Evolutionary conservation across 345 rosid genomes (phyloP), one percentile per base, ranked within the genome.

Genomic region (Crucihimalaya himalaica): DNA sequence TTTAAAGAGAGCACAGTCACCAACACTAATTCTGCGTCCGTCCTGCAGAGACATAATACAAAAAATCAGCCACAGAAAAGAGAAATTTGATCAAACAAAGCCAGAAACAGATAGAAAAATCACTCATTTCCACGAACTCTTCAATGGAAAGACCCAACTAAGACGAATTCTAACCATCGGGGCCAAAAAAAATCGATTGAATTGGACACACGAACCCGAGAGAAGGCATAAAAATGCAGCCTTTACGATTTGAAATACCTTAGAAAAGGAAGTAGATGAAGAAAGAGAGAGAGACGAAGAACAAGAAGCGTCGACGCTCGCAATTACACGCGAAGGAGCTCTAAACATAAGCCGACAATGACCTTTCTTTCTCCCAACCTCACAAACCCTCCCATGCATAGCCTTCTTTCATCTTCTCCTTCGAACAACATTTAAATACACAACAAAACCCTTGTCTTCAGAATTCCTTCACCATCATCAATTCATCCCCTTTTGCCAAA

Each of bases 1-100:
- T 52, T 91, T 88, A 66, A 94, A 94, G 31, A 94, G 88, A 61
- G 97, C 97, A 80, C 92, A 94, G 63, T 94, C 98, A 73, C 97
- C 98, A 66, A 91, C 86, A 79, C 80, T 80, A 68, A 94, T 85
- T 79, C 56, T 86, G 75, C 97, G 96, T 31, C 97, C 97, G 53
- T 48, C 53, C 53, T 48, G 23, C 48, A 39, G 43, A 1, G 47
- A 5, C 20, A 43, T 19, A 18, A 43, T 5, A 5, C 43, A n/a
- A 23, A 8, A 8, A 8, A 47, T 45, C 5, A 43, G 19, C 0
- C 21, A n/a, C n/a, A n/a, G 20, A 45, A 45, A 20, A 46, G 0
- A 20, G 21, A 46, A 16, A n/a, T n/a, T n/a, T n/a, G n/a, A n/a
- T n/a, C 2, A 8, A 46, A 46, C 12, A 39, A 39, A 39, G 34